phyloP scores from a whole-genome alignment of 1,139 yeast species.

The Yueomyces sp. region DNA sequence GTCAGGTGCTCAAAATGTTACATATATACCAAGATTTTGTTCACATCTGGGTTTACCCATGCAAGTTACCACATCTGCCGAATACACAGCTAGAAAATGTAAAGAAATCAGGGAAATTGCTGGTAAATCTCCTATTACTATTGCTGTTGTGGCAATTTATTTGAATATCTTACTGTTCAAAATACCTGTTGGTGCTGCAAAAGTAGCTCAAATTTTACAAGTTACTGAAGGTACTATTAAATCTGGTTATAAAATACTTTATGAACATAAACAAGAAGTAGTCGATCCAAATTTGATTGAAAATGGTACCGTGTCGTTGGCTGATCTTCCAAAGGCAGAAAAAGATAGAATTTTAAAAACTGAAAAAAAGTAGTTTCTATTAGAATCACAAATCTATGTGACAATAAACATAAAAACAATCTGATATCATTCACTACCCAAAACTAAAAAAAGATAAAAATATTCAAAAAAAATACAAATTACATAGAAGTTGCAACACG shows the following conservation, averaged over 20 bases:
- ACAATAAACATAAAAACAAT: no score
- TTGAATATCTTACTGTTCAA: slow-evolving; percentile 82
- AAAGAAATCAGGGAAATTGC: slow-evolving; percentile 90
- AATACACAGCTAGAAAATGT: slow-evolving; percentile 77
- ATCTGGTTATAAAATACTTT: slow-evolving; percentile 76
- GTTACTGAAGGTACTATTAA: slow-evolving; percentile 96
- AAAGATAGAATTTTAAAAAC: slow-evolving; percentile 14
- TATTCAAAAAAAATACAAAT: no score
- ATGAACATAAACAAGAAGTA: slow-evolving; percentile 58
- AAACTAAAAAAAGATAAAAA: no score
- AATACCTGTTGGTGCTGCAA: slow-evolving; percentile 52
- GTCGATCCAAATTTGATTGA: slow-evolving; percentile 75
- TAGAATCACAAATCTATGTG: no score
- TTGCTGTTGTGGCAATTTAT: slow-evolving; percentile 94
- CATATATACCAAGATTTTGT: slow-evolving; percentile 89
- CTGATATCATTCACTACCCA: no score
- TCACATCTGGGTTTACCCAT: slow-evolving; percentile 83
- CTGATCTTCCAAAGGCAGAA: slow-evolving; percentile 41
- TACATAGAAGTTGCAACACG: no score
- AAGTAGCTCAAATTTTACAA: slow-evolving; percentile 89
- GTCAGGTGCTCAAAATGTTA: slow-evolving; percentile 85
- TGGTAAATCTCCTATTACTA: slow-evolving; percentile 93
- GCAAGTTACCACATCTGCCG: slow-evolving; percentile 87
- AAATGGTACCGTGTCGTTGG: slow-evolving; percentile 53
- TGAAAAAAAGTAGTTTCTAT: slow-evolving; percentile 4